Evolutionary conservation across 2,329 filamentous ascomycete species (phyloP), one percentile per base, ranked within the genome.

Genomic region (Claviceps digitariae): DNA sequence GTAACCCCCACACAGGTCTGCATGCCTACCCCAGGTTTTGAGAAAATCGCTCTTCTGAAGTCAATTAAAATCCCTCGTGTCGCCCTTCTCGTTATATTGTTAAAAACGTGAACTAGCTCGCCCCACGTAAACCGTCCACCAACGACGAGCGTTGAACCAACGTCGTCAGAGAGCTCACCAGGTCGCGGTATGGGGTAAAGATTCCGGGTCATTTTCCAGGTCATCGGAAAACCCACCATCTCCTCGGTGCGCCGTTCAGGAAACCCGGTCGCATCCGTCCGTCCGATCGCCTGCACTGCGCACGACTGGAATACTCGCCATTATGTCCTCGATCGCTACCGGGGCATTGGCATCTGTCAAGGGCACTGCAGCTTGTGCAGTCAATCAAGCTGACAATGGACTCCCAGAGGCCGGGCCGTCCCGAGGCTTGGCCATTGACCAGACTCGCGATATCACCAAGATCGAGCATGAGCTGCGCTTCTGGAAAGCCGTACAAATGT

Each of bases 401-500:
- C 29, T 29, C 36, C 21, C 7, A 9, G 52, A 41, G 13, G 25
- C 50, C 23, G 51, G 45, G 9, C 48, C 48, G n/a, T 55, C 52
- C 23, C 52, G 54, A 17, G 51, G 27, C 31, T 41, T 58, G 27
- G 56, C 56, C 10, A 59, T 60, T 25, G 56, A 59, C 13, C 52
- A 59, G n/a, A 61, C 60, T 8, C 60, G 57, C 47, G 57, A 59
- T 40, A 56, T 57, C 4, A 61, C 59, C 23, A 56, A 57, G 50
- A 57, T 56, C 2, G 60, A 62, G 49, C 60, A 62, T 41, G 66
- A 62, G 29, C 57, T 62, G 21, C 57, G 59, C 34, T 61, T 61
- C 54, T 60, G 60, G 58, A 57, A 75, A 9, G 61, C 60, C 20
- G 49, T 63, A 21, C 48, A 50, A 20, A 58, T 60, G 52, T 94